These are phyloP conservation scores for Candida nanaspora DNA, from an alignment of 805 yeast species.

Conservation along the genomic window DNA sequence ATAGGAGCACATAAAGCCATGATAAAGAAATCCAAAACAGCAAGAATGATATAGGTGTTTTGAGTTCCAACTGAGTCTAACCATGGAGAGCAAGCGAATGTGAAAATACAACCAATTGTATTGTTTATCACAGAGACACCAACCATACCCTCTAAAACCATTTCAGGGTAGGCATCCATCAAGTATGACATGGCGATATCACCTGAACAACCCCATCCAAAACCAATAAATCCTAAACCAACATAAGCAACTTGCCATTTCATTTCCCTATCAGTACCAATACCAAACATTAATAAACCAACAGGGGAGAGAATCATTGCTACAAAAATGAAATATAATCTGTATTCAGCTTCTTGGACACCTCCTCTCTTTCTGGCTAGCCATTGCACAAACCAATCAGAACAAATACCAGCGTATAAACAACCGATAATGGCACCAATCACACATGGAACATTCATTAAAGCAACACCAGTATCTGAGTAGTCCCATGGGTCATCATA, in stretches of 20 bases:
- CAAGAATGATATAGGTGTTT: slow-evolving; percentile 53
- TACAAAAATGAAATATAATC: slow-evolving; percentile 49
- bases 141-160: slow-evolving; percentile 66
- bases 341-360: slow-evolving; percentile 57
- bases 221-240: slow-evolving; percentile 59
- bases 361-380: slow-evolving; percentile 56
- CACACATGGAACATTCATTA: slow-evolving; percentile 68
- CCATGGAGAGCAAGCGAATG: slow-evolving; percentile 59
- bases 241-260: slow-evolving; percentile 49
- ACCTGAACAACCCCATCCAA: slow-evolving; percentile 66
- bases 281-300: slow-evolving; percentile 59
- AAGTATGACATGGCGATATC: slow-evolving; percentile 62
- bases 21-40: slow-evolving; percentile 51
- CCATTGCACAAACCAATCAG: slow-evolving; percentile 56
- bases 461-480: slow-evolving; percentile 57
- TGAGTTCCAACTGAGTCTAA: slow-evolving; percentile 48
- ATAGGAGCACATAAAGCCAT: slow-evolving; percentile 50
- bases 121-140: slow-evolving; percentile 62
- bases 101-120: slow-evolving; percentile 56
- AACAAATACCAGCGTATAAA: slow-evolving; percentile 52
- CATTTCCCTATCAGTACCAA: slow-evolving; percentile 52
- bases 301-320: slow-evolving; percentile 54
- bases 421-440: slow-evolving; percentile 64
- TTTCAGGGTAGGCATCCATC: slow-evolving; percentile 64
- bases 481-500: slow-evolving; percentile 63